phyloP scores from a whole-genome alignment of 176 grass and related monocot genomes.

The Poa pratensis region DNA sequence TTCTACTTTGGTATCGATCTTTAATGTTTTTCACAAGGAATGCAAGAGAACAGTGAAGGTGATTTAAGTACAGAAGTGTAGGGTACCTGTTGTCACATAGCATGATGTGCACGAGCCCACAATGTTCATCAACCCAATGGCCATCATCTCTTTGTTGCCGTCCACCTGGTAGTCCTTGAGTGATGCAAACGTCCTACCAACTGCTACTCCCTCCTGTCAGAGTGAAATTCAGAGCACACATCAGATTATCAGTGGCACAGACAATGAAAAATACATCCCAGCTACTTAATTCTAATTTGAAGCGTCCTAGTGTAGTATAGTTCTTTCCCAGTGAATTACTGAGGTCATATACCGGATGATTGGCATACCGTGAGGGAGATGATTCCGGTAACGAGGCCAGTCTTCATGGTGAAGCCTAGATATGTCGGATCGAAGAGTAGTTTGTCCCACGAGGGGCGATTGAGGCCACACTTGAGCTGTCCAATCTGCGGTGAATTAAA shows the following conservation, averaged over 20 bases:
- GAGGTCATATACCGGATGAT: background rate
- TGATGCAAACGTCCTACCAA: slow-evolving; percentile 95
- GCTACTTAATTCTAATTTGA: background rate
- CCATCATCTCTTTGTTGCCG: slow-evolving; percentile 99
- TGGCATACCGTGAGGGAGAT: slow-evolving; percentile 87
- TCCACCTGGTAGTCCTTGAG: slow-evolving; percentile 89
- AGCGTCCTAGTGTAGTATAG: background rate
- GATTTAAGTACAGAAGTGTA: background rate
- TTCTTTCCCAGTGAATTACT: background rate
- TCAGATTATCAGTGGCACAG: background rate
- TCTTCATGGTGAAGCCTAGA: slow-evolving; percentile 72
- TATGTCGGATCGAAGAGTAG: slow-evolving; percentile 70
- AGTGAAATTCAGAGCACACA: slow-evolving; percentile 12
- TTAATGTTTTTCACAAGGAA: background rate
- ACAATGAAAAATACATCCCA: background rate
- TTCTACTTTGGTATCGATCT: background rate
- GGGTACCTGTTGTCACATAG: slow-evolving; percentile 84
- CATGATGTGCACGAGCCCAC: slow-evolving; percentile 99
- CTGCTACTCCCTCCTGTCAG: slow-evolving; percentile 85
- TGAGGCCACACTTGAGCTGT: slow-evolving; percentile 78
- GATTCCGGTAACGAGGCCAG: slow-evolving; percentile 81
- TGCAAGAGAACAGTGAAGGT: background rate
- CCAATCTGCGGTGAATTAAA: slow-evolving; percentile 61
- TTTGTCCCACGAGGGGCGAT: slow-evolving; percentile 86
- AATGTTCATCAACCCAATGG: slow-evolving; percentile 97